Percentiles rank a stretch among this genome's conserved stretches.
Conservation (phyloP, 805 yeast species). For the Grigorovia transvaalensis region DNA sequence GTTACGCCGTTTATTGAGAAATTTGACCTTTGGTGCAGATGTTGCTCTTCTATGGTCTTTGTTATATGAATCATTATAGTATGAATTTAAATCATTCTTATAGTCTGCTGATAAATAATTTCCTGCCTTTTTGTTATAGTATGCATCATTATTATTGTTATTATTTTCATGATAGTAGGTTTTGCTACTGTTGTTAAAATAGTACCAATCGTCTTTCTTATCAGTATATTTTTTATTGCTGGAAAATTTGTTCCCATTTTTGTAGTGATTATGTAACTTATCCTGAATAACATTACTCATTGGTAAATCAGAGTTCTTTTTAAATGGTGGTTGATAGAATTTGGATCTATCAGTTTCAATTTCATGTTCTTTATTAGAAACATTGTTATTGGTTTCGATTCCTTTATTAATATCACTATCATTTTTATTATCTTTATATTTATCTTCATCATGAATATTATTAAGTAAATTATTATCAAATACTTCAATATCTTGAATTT, state of each 20-base stretch:
- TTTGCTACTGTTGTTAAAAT: neutral
- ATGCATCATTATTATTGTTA: neutral
- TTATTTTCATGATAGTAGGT: neutral
- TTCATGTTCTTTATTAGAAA: neutral
- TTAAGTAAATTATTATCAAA: neutral
- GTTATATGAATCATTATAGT: neutral
- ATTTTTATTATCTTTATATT: neutral
- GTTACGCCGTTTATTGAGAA: slow-evolving; percentile 20
- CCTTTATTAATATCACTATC: neutral
- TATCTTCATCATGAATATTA: neutral
- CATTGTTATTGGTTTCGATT: neutral
- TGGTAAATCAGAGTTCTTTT: slow-evolving; percentile 8
- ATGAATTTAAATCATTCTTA: neutral
- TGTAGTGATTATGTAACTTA: slow-evolving; percentile 2
- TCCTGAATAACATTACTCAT: slow-evolving; percentile 5
- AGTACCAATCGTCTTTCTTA: neutral
- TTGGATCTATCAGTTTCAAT: neutral
- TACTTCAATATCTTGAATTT: slow-evolving; percentile 7
- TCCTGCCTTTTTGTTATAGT: neutral
- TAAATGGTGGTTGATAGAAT: neutral
- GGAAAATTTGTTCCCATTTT: neutral
- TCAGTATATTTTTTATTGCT: neutral
- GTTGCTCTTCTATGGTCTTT: slow-evolving; percentile 13
- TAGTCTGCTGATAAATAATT: neutral
- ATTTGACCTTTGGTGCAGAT: slow-evolving; percentile 25